These are phyloP conservation scores for Tillandsia leiboldiana DNA, from an alignment of 176 grass and related monocot species.

Conservation along the genomic window DNA sequence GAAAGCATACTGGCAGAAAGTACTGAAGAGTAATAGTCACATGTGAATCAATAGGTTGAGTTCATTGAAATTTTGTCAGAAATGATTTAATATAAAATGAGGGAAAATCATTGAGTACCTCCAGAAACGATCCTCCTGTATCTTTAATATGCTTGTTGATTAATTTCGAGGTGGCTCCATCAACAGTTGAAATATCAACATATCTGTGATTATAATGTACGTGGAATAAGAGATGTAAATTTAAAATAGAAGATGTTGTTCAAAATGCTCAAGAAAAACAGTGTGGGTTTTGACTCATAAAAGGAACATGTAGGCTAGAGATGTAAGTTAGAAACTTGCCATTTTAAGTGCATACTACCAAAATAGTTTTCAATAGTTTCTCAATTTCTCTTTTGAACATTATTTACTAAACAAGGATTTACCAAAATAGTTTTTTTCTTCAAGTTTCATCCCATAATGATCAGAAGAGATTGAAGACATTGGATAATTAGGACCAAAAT, in stretches of 20 bases:
- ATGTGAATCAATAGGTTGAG: background rate
- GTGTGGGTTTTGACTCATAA: too few species aligned
- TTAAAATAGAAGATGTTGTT: constrained; percentile 9
- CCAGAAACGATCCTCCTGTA: constrained; percentile 67
- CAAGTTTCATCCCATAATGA: too few species aligned
- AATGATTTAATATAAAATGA: background rate
- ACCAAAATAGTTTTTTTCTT: too few species aligned
- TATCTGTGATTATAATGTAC: constrained; percentile 35
- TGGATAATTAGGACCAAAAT: background rate
- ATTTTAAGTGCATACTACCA: too few species aligned
- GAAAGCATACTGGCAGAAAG: background rate
- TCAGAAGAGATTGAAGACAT: too few species aligned
- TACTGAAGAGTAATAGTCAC: background rate
- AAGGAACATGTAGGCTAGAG: too few species aligned
- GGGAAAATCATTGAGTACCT: constrained; percentile 36
- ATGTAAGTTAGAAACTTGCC: too few species aligned
- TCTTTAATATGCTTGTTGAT: constrained; percentile 46
- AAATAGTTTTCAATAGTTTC: too few species aligned
- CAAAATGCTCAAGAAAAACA: too few species aligned
- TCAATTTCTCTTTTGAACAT: too few species aligned
- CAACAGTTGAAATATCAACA: constrained; percentile 70
- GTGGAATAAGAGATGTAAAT: constrained; percentile 18
- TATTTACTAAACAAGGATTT: too few species aligned
- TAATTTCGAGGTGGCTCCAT: constrained; percentile 59
- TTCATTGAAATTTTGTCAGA: background rate